Evolutionary conservation across 148 eudicot genomes (phyloP), one percentile per base, ranked within the genome.

Genomic region (Fagopyrum esculentum): DNA sequence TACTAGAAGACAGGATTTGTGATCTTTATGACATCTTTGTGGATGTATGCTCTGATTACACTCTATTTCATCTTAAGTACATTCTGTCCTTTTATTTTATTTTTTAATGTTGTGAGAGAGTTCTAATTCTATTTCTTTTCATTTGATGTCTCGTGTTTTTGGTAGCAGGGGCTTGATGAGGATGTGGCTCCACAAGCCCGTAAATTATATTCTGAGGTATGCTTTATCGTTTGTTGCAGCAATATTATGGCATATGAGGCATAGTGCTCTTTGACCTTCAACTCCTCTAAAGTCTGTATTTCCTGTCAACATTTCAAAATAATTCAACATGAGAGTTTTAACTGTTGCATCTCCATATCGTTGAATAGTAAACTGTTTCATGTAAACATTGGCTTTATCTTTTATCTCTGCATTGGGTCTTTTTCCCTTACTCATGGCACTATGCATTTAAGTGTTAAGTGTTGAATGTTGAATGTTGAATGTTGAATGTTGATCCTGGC

Each of bases 151-250:
- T 55, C 60, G 54, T 78, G 5, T 76, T 73, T 48, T 26, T 81
- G 49, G 17, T 74, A 61, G 60, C 83, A 95, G 99, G 96, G 98
- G 54, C 85, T 92, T 73, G 99, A 95, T 79, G 98, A 89, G 75
- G 98, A 96, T 78, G 86, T 92, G 49, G 92, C 97, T 71, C 98
- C 99, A 72, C 99, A 91, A 82, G 92, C 82, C 64, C 86, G 93
- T 76, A 96, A 85, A 83, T 82, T 96, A 71, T 96, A 96, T 82
- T 86, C 90, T 77, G 98, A 96, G 97, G 99, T 96, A 63, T 83
- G 80, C 50, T 64, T 69, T 77, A 7, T 40, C 70, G 57, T 2
- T 76, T 66, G 46, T 40, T 66, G 40, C 71, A 16, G 13, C 19
- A 35, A 55, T 55, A 55, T n/a, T 66, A 66, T 66, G 45, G 1